Evolutionary conservation across 2,329 filamentous ascomycete genomes (phyloP).

Genomic region (Coniochaeta hoffmannii): DNA sequence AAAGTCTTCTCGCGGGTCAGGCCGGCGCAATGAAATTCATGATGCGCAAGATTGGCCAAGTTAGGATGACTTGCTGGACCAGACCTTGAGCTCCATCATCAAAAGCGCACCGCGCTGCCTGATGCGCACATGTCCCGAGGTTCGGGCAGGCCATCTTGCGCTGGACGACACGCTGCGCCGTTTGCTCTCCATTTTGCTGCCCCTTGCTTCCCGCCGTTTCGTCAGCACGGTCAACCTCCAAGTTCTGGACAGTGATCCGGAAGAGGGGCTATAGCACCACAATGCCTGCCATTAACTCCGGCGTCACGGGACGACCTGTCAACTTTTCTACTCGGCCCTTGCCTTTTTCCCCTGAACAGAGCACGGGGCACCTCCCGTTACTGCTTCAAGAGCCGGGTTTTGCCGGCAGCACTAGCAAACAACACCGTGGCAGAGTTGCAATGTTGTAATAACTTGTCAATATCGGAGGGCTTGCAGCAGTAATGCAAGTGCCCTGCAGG

Average conservation of each 20-base stretch:
- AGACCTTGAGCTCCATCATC: background rate
- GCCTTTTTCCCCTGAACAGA: background rate
- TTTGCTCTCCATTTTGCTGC: background rate
- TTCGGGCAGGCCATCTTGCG: background rate
- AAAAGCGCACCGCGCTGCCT: background rate
- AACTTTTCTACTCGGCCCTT: background rate
- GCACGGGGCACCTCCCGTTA: background rate
- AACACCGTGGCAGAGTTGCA: background rate
- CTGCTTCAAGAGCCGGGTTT: background rate
- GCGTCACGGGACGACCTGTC: constrained; percentile 1
- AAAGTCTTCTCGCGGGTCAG: background rate
- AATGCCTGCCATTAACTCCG: background rate
- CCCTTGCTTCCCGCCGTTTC: background rate
- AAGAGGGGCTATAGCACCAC: background rate
- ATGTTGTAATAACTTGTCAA: too few relatives aligned
- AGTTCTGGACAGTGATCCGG: background rate
- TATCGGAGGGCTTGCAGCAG: too few relatives aligned
- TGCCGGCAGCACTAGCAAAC: background rate
- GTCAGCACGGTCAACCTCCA: background rate
- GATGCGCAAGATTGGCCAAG: background rate
- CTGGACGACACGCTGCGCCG: too few relatives aligned
- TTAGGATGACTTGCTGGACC: background rate
- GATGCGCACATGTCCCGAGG: background rate
- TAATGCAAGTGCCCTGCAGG: background rate
- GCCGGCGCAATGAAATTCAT: background rate